Evolutionary conservation across 139 green algal genomes (phyloP).

Genomic region (Chlorella sp.): DNA sequence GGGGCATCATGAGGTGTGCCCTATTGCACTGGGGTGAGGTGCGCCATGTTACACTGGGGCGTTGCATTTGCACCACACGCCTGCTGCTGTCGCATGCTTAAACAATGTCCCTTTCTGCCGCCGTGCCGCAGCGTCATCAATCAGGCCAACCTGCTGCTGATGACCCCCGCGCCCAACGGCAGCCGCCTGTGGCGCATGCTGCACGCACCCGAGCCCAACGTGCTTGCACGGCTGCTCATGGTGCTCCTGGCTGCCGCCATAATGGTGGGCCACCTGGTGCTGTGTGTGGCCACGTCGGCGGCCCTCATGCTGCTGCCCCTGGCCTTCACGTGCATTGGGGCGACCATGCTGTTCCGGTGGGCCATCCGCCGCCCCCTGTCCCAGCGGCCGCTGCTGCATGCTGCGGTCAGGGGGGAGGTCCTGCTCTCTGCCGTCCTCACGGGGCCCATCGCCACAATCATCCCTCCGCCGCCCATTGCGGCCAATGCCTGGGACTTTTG

Average conservation of each 20-base stretch:
- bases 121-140: not conserved
- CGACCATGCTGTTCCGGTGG: not conserved
- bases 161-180: not conserved
- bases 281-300: not conserved
- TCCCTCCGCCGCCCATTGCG: not conserved
- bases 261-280: not conserved
- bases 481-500: no score
- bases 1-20: no score
- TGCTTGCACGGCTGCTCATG: not conserved
- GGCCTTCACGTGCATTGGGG: not conserved
- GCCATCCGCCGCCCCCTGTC: not conserved
- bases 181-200: constrained; percentile 4
- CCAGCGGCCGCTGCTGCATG: not conserved
- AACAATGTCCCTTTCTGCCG: no score
- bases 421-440: not conserved
- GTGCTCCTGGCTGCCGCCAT: not conserved
- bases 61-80: no score
- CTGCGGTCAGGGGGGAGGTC: not conserved
- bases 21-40: no score
- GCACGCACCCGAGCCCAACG: not conserved
- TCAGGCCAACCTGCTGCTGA: constrained; percentile 1
- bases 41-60: no score
- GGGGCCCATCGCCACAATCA: not conserved
- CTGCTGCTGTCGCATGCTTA: no score
- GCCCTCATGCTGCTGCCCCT: not conserved